Base-by-base conservation (phyloP, 352 stramenopile species). In the Pythium aristosporum region DNA sequence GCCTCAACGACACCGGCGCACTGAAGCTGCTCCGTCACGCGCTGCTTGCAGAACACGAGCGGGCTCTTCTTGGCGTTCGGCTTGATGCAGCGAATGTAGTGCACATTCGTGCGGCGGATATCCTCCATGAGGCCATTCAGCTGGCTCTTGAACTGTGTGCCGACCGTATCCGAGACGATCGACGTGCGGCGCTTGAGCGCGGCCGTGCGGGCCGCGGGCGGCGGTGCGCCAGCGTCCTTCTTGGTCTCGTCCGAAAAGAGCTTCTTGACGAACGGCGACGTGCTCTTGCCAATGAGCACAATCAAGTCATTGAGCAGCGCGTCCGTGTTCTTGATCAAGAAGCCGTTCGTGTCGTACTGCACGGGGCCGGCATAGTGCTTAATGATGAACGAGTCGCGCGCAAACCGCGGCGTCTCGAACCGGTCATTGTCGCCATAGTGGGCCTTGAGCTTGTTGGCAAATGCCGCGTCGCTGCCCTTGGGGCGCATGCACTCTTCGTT, bases 21-120 rank as follows among this genome's bases (percentile, higher is more conserved):
- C 63, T 90, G 84, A 12, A 99, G 72, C 85, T 99, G 97, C 73
- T 99, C 93, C 7, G 96, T 97, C 11, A 98, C 86, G 55, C 95
- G 80, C 44, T 91, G 75, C 61, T 98, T 87, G 67, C 94, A 94
- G 68, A 99, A 94, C 15, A 88, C 56, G 15, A 71, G 32, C 46
- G 85, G 58, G 58, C 97, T 98, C 71, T 99, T 97, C 43, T 96
- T 86, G 69, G 97, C 89, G 73, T 99, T 99, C 0, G 98, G 97
- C 77, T 99, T 99, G 67, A 99, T 96, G 75, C 98, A 99, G 36
- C 97, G 88, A 66, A 99, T 97, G 79, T 99, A 99, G 72, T 99
- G 97, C 25, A 98, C 95, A 61, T 98, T 91, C 3, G 96, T 99
- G 41, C 82, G 86, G 54, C 97, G 91, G 62, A 99, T 93, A 63